Base-by-base conservation (phyloP, 75 land plant genomes). In the Selaginella moellendorffii region DNA sequence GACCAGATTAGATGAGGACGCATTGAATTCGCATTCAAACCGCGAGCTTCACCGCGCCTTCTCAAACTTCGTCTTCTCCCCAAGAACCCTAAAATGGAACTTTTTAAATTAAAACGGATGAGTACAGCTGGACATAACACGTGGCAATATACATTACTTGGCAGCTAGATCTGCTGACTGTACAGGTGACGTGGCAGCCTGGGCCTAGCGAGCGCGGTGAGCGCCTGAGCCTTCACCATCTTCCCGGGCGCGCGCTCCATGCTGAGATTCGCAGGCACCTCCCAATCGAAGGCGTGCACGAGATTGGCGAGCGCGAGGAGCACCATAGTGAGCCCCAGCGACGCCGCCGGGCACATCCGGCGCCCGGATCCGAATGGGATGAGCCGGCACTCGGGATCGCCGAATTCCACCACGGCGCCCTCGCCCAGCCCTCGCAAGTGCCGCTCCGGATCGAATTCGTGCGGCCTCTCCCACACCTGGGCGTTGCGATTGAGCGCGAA, bases 401-500 rank as follows among this genome's bases (percentile, higher is more conserved):
- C n/a, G n/a, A 36, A 36, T 36, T 5, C 5, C 46, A 5, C 46
- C 24, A 54, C 26, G 46, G 21, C 22, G 17, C 19, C 22, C 63
- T 65, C 64, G 19, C 18, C n/a, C n/a, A n/a, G n/a, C n/a, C n/a
- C n/a, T n/a, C n/a, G n/a, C 59, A 51, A 18, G 22, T n/a, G 29
- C 18, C 29, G 72, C 22, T 72, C 70, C 18, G 78, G 78, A 23
- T 20, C 31, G 28, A 76, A 76, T 52, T 31, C 51, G 14, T 31
- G 20, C n/a, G 78, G 76, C 25, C 72, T 76, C 2, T 24, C 62
- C 76, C 78, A 76, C 0, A 52, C 5, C 0, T 0, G 10, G 0
- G 64, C 65, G 42, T 72, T 66, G 12, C 76, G 21, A 24, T 62
- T 29, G 24, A 76, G 19, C 0, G 71, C 64, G n/a, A 24, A 72